Base-by-base conservation (phyloP, 306 rosid genomes). In the Albizia julibrissin region DNA sequence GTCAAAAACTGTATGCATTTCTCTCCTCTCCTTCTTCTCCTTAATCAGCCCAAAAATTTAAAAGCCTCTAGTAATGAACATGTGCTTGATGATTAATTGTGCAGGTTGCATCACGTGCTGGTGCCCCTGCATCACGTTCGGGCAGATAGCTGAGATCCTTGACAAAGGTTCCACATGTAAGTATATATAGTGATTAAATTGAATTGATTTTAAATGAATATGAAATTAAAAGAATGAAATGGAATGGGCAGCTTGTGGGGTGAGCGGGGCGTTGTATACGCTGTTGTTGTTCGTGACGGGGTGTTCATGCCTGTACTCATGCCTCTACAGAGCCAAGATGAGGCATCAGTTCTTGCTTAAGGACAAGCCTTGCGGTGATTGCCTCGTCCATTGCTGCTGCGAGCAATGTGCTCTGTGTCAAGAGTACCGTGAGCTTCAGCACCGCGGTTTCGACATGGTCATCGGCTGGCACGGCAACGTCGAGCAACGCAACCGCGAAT, bases 121-220 rank as follows among this genome's bases (percentile, higher is more conserved):
- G 87, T 94, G 97, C 67, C 98, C 97, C 3, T 92, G 97, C 70
- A 29, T 94, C 42, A 89, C 98, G 6, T 94, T 94, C 54, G 98
- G 98, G 22, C 85, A 31, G 58, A 78, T 86, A 26, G 92, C 97
- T 0, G 97, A 94, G 86, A 89, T 92, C 6, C 83, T 92, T 8
- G 97, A 92, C 71, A 85, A 84, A 80, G 97, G 97, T 37, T 84
- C 97, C 1, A 84, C 90, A 1, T 84, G 98, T 94, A 84, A 86
- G 91, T 52, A 50, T 44, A 44, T 10, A 37, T 1, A 37, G 8
- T 37, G 39, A 37, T 37, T 37, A 6, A 6, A 37, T 37, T 37
- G 8, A 37, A 5, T 34, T 5, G 8, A 37, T 37, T 8, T 0
- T 37, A 37, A 37, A 37, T 37, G 40, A 43, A 10, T 7, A 50